phyloP scores from a whole-genome alignment of 139 green algal genomes.

The Deuterostichococcus epilithicus region DNA sequence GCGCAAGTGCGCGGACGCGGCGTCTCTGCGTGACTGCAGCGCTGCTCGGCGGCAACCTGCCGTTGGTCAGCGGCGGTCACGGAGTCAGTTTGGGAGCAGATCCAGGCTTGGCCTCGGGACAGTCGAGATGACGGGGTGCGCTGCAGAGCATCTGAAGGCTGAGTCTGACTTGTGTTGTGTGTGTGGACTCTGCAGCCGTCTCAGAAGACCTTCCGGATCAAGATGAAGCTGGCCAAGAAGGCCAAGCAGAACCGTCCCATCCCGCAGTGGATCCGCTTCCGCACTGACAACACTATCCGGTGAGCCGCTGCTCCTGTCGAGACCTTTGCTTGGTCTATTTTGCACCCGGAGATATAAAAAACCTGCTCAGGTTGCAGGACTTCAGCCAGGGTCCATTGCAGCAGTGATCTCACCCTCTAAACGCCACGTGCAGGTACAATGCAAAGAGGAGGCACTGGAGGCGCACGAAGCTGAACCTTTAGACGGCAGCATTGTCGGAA shows the following conservation, averaged over 20 bases:
- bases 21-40: too few species aligned
- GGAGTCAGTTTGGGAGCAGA: too few species aligned
- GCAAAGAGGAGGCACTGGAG: constrained; percentile 94
- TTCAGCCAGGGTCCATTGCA: neutral
- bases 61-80: too few species aligned
- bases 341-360: neutral
- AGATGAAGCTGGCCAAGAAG: constrained; percentile 93
- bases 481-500: constrained; percentile 10
- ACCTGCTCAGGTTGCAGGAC: neutral
- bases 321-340: neutral
- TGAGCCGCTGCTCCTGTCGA: constrained; percentile 8
- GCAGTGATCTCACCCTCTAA: too few species aligned
- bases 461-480: constrained; percentile 91
- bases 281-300: constrained; percentile 92
- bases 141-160: constrained; percentile 1
- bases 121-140: neutral
- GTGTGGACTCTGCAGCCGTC: constrained; percentile 62
- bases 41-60: too few species aligned
- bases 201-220: constrained; percentile 89
- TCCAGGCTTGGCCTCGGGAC: too few species aligned
- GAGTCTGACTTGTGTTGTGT: neutral
- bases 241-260: constrained; percentile 96
- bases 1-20: too few species aligned
- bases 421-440: constrained; percentile 72
- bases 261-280: constrained; percentile 93